These are phyloP conservation scores for Leucocoprinus sp. DNA, from an alignment of 768 basidiomycete species.

Conservation along the genomic window DNA sequence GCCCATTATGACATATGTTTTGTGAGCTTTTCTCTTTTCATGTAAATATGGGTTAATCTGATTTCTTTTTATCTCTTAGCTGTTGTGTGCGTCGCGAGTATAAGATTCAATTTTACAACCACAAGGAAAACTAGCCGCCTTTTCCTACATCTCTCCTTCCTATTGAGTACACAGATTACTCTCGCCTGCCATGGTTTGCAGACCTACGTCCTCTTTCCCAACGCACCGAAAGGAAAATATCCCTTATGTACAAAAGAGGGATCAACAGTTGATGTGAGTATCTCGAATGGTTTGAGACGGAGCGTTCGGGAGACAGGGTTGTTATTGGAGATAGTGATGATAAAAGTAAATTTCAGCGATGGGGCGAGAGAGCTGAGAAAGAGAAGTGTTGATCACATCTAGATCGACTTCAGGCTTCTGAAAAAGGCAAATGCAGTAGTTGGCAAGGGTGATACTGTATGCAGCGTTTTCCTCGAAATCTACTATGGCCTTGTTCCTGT, in stretches of 20 bases:
- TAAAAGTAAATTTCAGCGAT: conserved; percentile 9
- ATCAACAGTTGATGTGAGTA: not conserved
- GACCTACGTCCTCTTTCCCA: conserved; percentile 48
- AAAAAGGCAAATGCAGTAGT: conserved; percentile 1
- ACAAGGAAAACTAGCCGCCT: conserved; percentile 30
- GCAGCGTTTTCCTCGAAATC: not conserved
- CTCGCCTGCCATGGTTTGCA: no score
- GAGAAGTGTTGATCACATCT: conserved; percentile 2
- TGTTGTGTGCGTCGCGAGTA: conserved; percentile 58
- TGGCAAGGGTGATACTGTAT: not conserved
- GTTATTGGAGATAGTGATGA: conserved; percentile 2
- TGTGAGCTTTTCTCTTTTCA: no score
- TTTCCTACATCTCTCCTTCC: conserved; percentile 42
- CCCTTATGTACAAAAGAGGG: not conserved
- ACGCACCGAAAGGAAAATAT: conserved; percentile 16
- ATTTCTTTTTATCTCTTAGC: conserved; percentile 30
- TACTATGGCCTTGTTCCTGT: no score
- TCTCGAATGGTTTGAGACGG: conserved; percentile 6
- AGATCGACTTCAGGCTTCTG: conserved; percentile 11
- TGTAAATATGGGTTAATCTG: no score
- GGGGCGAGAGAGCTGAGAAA: conserved; percentile 5
- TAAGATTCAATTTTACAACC: conserved; percentile 56
- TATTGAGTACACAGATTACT: no score
- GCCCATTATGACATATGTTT: conserved; percentile 63
- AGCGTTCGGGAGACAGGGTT: conserved; percentile 7